Conservation (phyloP, 169 alveolate species). For the Cryptosporidium sp. region DNA sequence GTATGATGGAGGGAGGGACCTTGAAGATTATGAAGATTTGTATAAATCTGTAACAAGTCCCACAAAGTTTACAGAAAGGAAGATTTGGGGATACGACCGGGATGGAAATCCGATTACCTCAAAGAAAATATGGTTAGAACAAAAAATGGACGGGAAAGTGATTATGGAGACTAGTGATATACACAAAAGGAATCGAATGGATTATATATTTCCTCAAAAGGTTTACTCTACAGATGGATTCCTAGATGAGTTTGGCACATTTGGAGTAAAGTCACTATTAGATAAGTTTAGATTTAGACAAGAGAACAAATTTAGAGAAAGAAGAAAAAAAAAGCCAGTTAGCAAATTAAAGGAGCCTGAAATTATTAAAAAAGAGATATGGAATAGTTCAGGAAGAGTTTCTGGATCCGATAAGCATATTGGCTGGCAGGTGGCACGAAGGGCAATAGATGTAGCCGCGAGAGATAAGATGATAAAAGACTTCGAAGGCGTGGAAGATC, state of each 20-base stretch:
- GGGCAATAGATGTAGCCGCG: slow-evolving; percentile 9
- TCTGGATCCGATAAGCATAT: slow-evolving; percentile 25
- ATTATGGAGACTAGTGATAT: background rate
- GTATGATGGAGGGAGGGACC: slow-evolving; percentile 27
- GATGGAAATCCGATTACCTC: slow-evolving; percentile 60
- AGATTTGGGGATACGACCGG: slow-evolving; percentile 62
- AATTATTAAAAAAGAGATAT: background rate
- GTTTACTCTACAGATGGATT: slow-evolving; percentile 41
- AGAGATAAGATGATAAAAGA: slow-evolving; percentile 20
- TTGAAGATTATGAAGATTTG: slow-evolving; percentile 18
- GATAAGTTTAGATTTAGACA: slow-evolving; percentile 22
- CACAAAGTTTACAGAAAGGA: slow-evolving; percentile 19
- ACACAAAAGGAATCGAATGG: background rate
- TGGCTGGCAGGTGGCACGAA: slow-evolving; percentile 32
- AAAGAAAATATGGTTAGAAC: slow-evolving; percentile 32
- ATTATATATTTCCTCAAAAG: slow-evolving; percentile 35
- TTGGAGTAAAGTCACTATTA: slow-evolving; percentile 38
- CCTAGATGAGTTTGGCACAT: slow-evolving; percentile 39
- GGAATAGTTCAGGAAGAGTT: background rate
- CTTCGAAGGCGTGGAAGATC: slow-evolving; percentile 59
- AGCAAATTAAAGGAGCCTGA: slow-evolving; percentile 41
- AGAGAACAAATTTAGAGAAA: slow-evolving; percentile 10
- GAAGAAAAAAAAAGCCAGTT: slow-evolving; percentile 8
- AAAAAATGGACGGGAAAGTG: background rate
- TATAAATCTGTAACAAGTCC: slow-evolving; percentile 32